Base-by-base conservation (phyloP, 108 stramenopile species). In the Bacterosira constricta region DNA sequence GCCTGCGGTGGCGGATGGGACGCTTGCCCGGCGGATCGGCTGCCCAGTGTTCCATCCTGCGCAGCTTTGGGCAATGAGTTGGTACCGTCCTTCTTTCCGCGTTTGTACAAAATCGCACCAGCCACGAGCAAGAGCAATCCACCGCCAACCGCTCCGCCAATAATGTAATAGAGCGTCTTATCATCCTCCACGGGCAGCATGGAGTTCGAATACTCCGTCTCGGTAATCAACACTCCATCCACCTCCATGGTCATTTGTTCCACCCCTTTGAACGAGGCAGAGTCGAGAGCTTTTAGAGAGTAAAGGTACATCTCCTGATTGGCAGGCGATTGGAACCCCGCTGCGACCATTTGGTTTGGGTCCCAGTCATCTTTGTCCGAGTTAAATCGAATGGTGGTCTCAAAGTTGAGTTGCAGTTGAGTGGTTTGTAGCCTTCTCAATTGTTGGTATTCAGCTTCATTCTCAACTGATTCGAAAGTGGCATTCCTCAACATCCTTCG, bases 71-170 rank as follows among this genome's bases (percentile, higher is more conserved):
- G 51, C 53, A 26, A 45, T 15, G 32, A 26, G 23, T 32, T 62
- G 26, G 17, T 27, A 15, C 58, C 61, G 42, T 32, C 18, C 27
- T 29, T 36, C 0, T 29, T 56, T 31, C 38, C 64, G 44, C 41
- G 63, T 20, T 26, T 32, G 37, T 53, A 50, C 17, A 39, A 66
- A 41, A 46, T 15, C 1, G 39, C 59, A n/a, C 56, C 55, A 5
- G 35, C 54, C 1, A 70, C 17, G 25, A 71, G 8, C 5, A 78
- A 60, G 5, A 66, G 38, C 17, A 58, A 71, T 2, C 46, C 60
- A 35, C 77, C 77, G 13, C 56, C 69, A 31, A 41, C 69, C 17
- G 56, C 77, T 11, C 63, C 69, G 21, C 63, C 69, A 27, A 71
- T 59, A 11, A 45, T 55, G 49, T 50, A 67, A n/a, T 57, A 61